Percentiles rank a stretch among this genome's conserved stretches.
phyloP scores from a whole-genome alignment of 768 basidiomycete species.

The Rhodotorula paludigena region DNA sequence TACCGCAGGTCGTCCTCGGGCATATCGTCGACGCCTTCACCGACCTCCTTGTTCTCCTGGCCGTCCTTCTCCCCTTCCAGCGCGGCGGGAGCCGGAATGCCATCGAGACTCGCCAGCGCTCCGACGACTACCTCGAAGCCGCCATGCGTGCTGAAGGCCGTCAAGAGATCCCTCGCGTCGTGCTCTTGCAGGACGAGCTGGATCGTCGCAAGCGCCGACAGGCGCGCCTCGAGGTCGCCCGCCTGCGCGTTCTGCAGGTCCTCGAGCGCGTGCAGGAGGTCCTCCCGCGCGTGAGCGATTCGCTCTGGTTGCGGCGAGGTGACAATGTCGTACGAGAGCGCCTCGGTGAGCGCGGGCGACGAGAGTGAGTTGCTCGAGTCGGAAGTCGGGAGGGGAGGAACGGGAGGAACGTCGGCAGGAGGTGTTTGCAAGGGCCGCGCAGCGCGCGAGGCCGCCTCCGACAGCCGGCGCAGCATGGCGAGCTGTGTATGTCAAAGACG shows the following conservation, averaged over 20 bases:
- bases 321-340: constrained; percentile 10
- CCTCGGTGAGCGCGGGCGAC: constrained; percentile 3
- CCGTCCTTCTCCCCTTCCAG: neutral
- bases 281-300: neutral
- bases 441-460: neutral
- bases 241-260: neutral
- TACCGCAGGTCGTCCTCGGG: constrained; percentile 6
- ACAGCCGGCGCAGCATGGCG: neutral
- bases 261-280: constrained; percentile 9
- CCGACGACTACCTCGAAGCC: constrained; percentile 12
- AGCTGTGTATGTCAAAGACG: neutral
- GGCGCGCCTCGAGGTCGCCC: neutral
- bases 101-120: constrained; percentile 6
- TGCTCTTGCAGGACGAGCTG: constrained; percentile 1
- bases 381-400: neutral
- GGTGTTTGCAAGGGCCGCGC: neutral
- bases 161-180: neutral
- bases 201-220: neutral
- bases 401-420: neutral
- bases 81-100: neutral
- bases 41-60: rapidly evolving
- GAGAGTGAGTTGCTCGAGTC: neutral
- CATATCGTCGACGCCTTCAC: too few relatives aligned
- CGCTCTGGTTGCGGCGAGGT: neutral
- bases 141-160: neutral